A percentile compares a stretch with the other conserved stretches of the same genome.
Conservation (phyloP, 164 flowering plant genomes). For the Nymphaea colorata region DNA sequence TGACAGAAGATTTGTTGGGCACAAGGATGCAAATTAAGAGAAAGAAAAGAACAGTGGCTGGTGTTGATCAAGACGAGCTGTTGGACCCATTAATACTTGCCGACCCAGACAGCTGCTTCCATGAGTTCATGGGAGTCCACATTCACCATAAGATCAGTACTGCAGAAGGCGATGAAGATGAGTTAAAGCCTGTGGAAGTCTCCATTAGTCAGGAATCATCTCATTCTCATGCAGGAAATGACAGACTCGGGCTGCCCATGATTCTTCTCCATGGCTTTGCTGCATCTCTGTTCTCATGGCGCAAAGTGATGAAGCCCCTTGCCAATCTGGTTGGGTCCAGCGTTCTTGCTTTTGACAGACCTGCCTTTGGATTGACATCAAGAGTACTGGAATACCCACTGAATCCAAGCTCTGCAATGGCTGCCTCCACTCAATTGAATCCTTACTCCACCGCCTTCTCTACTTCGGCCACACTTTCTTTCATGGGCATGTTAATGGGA, state of each 20-base stretch:
- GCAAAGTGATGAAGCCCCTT: conserved; percentile 60
- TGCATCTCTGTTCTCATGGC: conserved; percentile 89
- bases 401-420: neutral
- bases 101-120: conserved; percentile 82
- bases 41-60: conserved; percentile 42
- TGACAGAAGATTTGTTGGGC: too few relatives aligned
- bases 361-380: conserved; percentile 93
- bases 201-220: neutral
- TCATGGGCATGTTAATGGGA: conserved; percentile 52
- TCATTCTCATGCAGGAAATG: too few relatives aligned
- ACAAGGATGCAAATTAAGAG: conserved; percentile 18
- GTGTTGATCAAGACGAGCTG: conserved; percentile 76
- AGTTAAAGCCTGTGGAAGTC: neutral
- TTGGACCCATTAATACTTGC: conserved; percentile 59
- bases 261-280: conserved; percentile 89
- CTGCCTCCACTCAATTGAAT: conserved; percentile 33
- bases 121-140: conserved; percentile 60
- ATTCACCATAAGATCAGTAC: conserved; percentile 60
- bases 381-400: conserved; percentile 20
- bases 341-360: conserved; percentile 95
- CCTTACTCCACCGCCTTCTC: conserved; percentile 78
- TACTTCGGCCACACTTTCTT: conserved; percentile 62
- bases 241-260: conserved; percentile 34
- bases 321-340: conserved; percentile 42
- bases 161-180: neutral